Conservation (phyloP, 108 stramenopile genomes). For the Epithemia pelagica region DNA sequence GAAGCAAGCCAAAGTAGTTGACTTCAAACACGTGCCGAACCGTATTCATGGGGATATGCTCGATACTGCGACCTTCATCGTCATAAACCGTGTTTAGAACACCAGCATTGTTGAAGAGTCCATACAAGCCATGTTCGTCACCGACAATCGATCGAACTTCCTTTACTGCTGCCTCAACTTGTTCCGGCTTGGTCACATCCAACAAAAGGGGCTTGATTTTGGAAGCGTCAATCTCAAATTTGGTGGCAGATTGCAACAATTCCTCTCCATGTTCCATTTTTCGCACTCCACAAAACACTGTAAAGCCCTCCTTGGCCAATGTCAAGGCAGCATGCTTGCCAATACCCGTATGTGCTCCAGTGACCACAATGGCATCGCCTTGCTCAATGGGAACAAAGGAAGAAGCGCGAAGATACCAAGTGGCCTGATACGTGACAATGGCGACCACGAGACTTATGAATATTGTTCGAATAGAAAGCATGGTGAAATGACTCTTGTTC, state of each 20-base stretch:
- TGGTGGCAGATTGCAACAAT: neutral
- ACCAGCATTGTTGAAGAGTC: neutral
- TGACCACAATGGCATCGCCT: neutral
- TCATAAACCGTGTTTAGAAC: neutral
- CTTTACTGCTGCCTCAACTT: neutral
- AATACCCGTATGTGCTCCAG: neutral
- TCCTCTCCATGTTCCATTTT: neutral
- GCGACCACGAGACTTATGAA: neutral
- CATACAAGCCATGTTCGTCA: neutral
- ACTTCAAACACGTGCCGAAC: constrained; percentile 9
- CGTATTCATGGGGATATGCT: neutral
- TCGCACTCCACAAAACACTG: neutral
- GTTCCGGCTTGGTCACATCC: neutral
- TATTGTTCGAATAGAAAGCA: neutral
- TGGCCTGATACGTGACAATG: neutral
- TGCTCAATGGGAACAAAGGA: neutral
- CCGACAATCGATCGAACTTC: neutral
- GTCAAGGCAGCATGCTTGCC: neutral
- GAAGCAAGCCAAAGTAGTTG: constrained; percentile 20
- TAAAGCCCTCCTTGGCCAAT: neutral
- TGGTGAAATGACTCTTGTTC: too few relatives aligned
- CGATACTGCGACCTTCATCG: neutral
- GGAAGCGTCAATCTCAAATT: neutral
- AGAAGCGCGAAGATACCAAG: neutral
- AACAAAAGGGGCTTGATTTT: constrained; percentile 1